Evolutionary conservation across 139 green algal species (phyloP).

Genomic region (Mesostigma viride): DNA sequence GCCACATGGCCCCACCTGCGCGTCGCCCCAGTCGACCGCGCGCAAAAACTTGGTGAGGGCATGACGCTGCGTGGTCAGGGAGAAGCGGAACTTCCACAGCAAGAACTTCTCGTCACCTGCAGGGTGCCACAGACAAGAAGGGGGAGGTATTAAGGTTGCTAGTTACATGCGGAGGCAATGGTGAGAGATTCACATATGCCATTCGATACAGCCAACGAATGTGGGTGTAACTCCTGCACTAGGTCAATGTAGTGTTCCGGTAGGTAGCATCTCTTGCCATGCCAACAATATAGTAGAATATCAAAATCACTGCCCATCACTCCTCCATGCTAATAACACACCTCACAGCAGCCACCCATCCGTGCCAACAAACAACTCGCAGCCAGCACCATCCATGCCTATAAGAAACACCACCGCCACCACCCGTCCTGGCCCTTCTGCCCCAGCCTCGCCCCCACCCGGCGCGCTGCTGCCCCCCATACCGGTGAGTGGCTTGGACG

Average conservation of each 20-base stretch:
- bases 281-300: neutral
- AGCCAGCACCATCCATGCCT: no score
- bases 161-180: conserved; percentile 14
- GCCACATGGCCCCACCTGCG: conserved; percentile 13
- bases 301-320: no score
- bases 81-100: conserved; percentile 79
- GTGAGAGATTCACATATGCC: neutral
- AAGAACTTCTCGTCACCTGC: conserved; percentile 32
- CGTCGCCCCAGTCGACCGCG: conserved; percentile 86
- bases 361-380: no score
- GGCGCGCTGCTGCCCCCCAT: no score
- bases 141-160: conserved; percentile 13
- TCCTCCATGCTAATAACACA: no score
- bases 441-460: no score
- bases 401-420: no score
- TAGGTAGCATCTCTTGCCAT: no score
- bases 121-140: conserved; percentile 2
- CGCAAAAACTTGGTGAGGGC: conserved; percentile 78
- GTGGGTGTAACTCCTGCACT: neutral
- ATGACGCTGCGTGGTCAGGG: conserved; percentile 50
- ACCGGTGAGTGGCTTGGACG: neutral
- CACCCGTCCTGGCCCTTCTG: no score
- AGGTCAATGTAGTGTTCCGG: neutral
- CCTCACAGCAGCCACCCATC: no score
- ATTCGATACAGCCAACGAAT: neutral